Evolutionary conservation across 495 filamentous ascomycete species (phyloP), one percentile per base, ranked within the genome.

Genomic region (Paragyromitra xinjiangensis): DNA sequence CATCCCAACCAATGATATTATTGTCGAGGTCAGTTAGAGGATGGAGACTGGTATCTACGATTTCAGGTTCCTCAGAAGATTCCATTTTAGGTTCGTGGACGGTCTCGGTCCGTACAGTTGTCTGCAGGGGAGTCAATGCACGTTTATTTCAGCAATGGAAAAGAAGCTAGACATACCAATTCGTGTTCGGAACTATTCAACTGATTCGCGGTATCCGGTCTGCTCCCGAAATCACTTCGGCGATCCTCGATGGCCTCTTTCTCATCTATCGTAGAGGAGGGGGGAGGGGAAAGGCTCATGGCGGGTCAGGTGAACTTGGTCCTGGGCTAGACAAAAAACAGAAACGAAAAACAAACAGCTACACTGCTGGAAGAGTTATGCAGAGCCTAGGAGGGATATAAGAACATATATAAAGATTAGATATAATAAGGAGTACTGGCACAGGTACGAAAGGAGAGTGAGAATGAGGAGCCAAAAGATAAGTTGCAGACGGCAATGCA

Each of bases 1-100:
- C 85, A 53, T 90, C 88, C 89, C 89, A 91, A 1, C 87, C 88
- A 29, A 90, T 80, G 81, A 89, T 81, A 48, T 84, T 84, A 11
- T 83, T 82, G 26, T 83, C 83, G 6, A 89, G 83, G 66, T 88
- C 82, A 1, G 84, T 84, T 19, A 84, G 53, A 0, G 87, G 87
- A 56, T 81, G 73, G 12, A 61, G 29, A 12, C 22, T 6, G 9
- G 42, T 39, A 19, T 69, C 58, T 24, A 29, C 59, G 1, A 44
- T 16, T 0, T 48, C 12, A 8, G 61, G 29, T 6, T 26, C 61
- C 24, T 66, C 40, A 1, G 73, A 50, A 12, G 64, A 22, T 37
- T 70, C 45, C 1, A 7, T 2, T 3, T 72, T 66, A 9, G 8
- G 24, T 4, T 66, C 40, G n/a, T 65, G 61, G 3, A 64, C 24